Percentiles rank a stretch among this genome's conserved stretches.
phyloP scores from a whole-genome alignment of 1,139 yeast genomes.

The Taiozyma sp. region DNA sequence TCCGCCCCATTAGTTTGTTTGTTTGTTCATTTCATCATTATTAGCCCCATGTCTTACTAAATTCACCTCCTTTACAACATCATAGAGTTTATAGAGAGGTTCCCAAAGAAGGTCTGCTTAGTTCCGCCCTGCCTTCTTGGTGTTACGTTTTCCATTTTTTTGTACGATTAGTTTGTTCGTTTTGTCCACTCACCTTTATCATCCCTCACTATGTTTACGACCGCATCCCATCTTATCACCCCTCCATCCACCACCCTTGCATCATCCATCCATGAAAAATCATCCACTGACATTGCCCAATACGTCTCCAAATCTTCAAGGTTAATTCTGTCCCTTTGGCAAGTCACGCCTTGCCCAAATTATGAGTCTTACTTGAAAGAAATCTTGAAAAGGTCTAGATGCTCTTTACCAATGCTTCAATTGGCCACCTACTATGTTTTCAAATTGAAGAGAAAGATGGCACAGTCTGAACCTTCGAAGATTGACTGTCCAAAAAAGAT shows the following conservation, averaged over 20 bases:
- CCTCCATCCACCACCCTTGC: slow-evolving; percentile 14
- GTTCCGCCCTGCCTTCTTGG: not conserved
- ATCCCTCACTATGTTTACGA: not conserved
- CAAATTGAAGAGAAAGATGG: slow-evolving; percentile 33
- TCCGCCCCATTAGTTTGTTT: not conserved
- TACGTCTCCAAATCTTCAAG: slow-evolving; percentile 13
- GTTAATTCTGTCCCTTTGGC: slow-evolving; percentile 16
- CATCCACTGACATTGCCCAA: slow-evolving; percentile 5
- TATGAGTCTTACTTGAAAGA: slow-evolving; percentile 45
- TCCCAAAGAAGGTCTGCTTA: not conserved
- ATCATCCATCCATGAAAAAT: not conserved
- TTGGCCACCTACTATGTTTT: slow-evolving; percentile 59
- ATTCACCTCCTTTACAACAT: not conserved
- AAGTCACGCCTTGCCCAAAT: slow-evolving; percentile 4
- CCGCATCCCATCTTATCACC: slow-evolving; percentile 12
- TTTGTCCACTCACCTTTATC: not conserved
- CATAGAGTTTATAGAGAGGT: not conserved
- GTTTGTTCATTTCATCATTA: not conserved
- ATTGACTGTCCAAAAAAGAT: slow-evolving; percentile 55
- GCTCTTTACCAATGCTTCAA: slow-evolving; percentile 60
- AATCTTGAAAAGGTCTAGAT: slow-evolving; percentile 61
- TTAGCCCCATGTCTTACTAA: not conserved
- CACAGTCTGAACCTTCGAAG: slow-evolving; percentile 1
- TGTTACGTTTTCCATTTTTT: not conserved
- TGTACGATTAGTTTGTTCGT: not conserved